These are phyloP conservation scores for Gnaphalium uliginosum DNA, from an alignment of 129 eudicot genomes.

Conservation along the genomic window DNA sequence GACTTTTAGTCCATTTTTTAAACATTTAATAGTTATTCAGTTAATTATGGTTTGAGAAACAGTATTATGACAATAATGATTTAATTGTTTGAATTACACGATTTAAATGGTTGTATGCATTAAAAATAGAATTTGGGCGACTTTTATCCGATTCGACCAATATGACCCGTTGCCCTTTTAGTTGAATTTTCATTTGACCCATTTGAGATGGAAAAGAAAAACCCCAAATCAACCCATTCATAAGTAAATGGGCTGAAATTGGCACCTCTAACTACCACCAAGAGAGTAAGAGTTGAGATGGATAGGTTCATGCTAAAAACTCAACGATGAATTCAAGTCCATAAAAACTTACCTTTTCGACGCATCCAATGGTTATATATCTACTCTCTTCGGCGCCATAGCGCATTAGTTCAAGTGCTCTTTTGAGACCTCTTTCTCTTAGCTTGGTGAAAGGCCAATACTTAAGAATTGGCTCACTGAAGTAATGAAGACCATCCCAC, in stretches of 20 bases:
- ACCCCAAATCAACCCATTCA: not conserved
- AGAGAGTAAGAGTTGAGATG: not conserved
- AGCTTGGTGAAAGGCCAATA: conserved; percentile 65
- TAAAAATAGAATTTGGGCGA: not conserved
- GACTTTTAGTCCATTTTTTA: not conserved
- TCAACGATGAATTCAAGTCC: not conserved
- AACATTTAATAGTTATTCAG: not conserved
- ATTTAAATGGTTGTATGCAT: not conserved
- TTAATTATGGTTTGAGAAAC: not conserved
- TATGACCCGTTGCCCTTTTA: not conserved
- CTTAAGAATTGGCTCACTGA: conserved; percentile 59
- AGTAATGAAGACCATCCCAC: conserved; percentile 65
- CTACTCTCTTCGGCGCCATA: conserved; percentile 59
- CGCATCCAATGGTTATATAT: conserved; percentile 66
- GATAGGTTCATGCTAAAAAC: not conserved
- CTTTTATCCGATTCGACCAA: not conserved
- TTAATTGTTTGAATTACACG: not conserved
- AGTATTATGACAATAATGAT: not conserved
- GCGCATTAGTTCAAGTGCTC: conserved; percentile 59
- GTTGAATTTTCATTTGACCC: not conserved
- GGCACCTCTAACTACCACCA: not conserved
- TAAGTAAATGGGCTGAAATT: not conserved
- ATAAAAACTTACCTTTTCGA: conserved; percentile 50
- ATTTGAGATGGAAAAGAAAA: not conserved
- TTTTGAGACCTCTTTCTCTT: conserved; percentile 57